Evolutionary conservation across 768 basidiomycete genomes (phyloP), one percentile per base, ranked within the genome.

Genomic region (Tylopilus sp.): DNA sequence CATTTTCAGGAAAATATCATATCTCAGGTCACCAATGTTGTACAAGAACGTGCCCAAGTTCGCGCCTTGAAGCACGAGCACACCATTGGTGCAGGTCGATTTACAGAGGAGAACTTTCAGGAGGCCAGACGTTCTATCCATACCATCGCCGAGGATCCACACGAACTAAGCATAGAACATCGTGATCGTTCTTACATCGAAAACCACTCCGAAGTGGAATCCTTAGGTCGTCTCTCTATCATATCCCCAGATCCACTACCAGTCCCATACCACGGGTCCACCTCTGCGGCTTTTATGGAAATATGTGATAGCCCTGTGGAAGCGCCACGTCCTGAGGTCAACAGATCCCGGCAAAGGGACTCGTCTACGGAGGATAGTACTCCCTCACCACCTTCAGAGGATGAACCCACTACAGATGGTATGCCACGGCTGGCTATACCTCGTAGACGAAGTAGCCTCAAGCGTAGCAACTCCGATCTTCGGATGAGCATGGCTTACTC

Each of bases 371-470:
- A 58, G 5, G 65, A 65, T 38, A 59, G 56, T n/a, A 53, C 65
- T 24, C 58, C 56, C 25, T 66, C 68, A 24, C 68, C 69, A 25
- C 62, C 63, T 1, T 70, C 74, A 51, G 58, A 71, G 61, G 59
- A 75, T 49, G 63, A 75, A 55, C 59, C 66, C 43, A 66, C 52
- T 44, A 57, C 41, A 2, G 71, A 70, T 44, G 69, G 64, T 42
- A 43, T 59, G 22, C 56, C 66, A 26, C 71, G 63, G 29, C 69
- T 67, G 6, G 71, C 68, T 16, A 57, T 76, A 12, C 71, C 74
- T 33, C 81, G 76, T 50, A 72, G 80, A 55, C 74, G 84, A 53
- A 88, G 87, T 59, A 86, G 83, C 60, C 77, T 88, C 57, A 86
- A 81, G 67, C 79, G 83, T 51, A 73, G 71, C 21, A 78, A 77